These are phyloP conservation scores for Mycena alexandri DNA, from an alignment of 768 basidiomycete species.

Conservation along the genomic window DNA sequence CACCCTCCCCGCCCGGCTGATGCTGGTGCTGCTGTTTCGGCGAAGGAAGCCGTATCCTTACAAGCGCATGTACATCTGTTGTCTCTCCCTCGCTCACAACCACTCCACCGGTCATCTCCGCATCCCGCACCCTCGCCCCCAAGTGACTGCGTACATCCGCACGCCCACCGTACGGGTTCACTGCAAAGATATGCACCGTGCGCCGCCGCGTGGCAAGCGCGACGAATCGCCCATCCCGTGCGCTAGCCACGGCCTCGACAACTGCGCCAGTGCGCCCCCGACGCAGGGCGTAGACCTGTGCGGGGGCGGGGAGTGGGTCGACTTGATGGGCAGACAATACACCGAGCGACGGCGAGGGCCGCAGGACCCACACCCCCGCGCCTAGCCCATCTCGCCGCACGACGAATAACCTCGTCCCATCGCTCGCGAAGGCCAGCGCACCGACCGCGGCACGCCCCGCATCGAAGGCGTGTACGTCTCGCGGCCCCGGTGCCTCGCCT, in stretches of 20 bases:
- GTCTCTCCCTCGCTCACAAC: constrained; percentile 38
- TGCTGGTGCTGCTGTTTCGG: not conserved
- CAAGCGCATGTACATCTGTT: constrained; percentile 68
- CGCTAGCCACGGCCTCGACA: constrained; percentile 12
- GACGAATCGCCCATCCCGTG: constrained; percentile 23
- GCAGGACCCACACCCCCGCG: constrained; percentile 28
- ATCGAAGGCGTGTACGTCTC: constrained; percentile 27
- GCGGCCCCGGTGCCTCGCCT: not conserved
- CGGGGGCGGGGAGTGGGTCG: not conserved
- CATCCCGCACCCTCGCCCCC: constrained; percentile 69
- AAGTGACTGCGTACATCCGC: constrained; percentile 74
- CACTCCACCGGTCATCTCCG: constrained; percentile 17
- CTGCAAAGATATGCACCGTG: constrained; percentile 53
- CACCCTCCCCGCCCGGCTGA: not conserved
- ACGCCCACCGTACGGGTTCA: constrained; percentile 82
- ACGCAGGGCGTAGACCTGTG: constrained; percentile 29
- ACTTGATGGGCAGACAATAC: not conserved
- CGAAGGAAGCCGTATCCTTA: constrained; percentile 59
- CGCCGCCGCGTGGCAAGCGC: constrained; percentile 21
- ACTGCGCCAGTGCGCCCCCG: constrained; percentile 37
- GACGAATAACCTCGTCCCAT: constrained; percentile 30
- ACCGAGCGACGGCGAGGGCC: not conserved
- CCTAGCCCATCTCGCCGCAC: constrained; percentile 34
- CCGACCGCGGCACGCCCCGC: constrained; percentile 57
- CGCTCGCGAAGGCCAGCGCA: constrained; percentile 18